These are phyloP conservation scores for Collybia sp. DNA, from an alignment of 768 basidiomycete genomes.

Conservation along the genomic window DNA sequence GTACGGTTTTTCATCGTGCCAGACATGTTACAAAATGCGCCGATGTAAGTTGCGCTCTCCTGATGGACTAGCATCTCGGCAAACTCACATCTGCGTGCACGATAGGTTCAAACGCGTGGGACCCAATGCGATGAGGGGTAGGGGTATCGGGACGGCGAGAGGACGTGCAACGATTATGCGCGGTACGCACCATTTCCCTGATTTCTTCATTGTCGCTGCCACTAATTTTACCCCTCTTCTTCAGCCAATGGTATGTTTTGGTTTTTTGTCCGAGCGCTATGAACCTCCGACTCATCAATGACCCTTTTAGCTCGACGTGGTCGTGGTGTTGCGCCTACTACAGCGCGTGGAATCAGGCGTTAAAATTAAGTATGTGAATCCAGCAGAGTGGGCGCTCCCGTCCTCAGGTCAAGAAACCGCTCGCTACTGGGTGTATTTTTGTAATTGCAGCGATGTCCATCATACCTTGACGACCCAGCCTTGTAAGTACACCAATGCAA, in stretches of 20 bases:
- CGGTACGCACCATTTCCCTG: constrained; percentile 48
- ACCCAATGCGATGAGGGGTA: constrained; percentile 96
- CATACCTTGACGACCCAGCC: too few relatives aligned
- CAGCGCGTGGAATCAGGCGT: constrained; percentile 78
- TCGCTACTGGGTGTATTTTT: too few relatives aligned
- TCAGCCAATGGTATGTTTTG: constrained; percentile 68
- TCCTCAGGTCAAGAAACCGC: too few relatives aligned
- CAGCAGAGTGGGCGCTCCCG: too few relatives aligned
- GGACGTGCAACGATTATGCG: constrained; percentile 98
- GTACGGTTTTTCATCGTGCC: constrained; percentile 98
- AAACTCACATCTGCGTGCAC: too few relatives aligned
- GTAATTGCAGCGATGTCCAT: too few relatives aligned
- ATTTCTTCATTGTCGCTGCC: constrained; percentile 6
- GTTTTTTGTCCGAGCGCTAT: not conserved
- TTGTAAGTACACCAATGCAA: too few relatives aligned
- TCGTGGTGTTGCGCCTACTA: constrained; percentile 68
- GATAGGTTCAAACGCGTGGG: constrained; percentile 97
- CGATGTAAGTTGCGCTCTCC: constrained; percentile 65
- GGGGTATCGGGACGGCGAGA: constrained; percentile 98
- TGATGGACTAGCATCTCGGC: too few relatives aligned
- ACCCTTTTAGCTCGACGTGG: constrained; percentile 70
- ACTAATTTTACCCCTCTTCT: constrained; percentile 14
- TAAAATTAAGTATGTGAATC: constrained; percentile 27
- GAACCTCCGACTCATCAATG: too few relatives aligned
- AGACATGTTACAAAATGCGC: constrained; percentile 98